Evolutionary conservation across 768 basidiomycete genomes (phyloP), one percentile per base, ranked within the genome.

Genomic region (Leccinellum rugosiceps): DNA sequence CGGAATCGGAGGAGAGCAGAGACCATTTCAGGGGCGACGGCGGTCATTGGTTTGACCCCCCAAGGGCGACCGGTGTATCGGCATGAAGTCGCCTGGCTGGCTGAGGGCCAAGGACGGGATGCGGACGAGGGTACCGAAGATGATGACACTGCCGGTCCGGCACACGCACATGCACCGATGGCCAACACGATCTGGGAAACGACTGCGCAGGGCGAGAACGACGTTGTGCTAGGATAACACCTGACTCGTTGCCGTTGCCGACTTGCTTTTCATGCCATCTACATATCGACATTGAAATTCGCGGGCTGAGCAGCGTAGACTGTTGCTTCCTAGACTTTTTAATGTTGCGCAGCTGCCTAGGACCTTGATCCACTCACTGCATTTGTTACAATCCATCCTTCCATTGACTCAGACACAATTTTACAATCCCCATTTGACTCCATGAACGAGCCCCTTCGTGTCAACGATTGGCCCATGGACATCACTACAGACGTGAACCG

Each of bases 1-100:
- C 68, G 70, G 23, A 70, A 56, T 52, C 74, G 72, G 30, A 64
- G 72, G 52, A 57, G 72, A 30, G 74, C 72, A 7, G 72, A 73
- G 58, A 73, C 72, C 11, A 70, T 72, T 8, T 73, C 71, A 4
- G 71, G 71, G 3, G 68, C 67, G 35, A 64, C 70, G 51, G 61
- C 61, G 13, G 63, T 66, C 8, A 48, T 67, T 38, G 69, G 61
- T 47, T 59, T 66, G 67, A 69, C 69, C 1, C 67, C 63, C 1
- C 68, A 67, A 9, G 69, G 69, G 4, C 65, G 69, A 30, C 61
- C 64, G 1, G 63, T 71, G 28, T 71, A 70, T 54, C 69, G 69
- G 4, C 68, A 69, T 14, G 68, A 70, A 26, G 63, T 70, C 19
- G 26, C 63, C 2, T 70, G 69, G 69, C 63, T 67, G 11, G 55